phyloP scores from a whole-genome alignment of 306 rosid species.

The Lotus japonicus region DNA sequence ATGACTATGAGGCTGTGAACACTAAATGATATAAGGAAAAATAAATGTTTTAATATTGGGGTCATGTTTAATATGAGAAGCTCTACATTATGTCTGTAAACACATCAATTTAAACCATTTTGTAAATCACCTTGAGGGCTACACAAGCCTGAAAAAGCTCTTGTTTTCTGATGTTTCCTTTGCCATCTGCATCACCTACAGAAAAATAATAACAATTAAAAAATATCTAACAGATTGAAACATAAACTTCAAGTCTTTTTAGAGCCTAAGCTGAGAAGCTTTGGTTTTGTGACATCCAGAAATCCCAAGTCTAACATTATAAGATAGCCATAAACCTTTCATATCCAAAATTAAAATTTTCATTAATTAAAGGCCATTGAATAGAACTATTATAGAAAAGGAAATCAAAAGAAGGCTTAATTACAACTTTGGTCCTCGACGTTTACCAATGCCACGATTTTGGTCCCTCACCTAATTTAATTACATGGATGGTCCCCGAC shows the following conservation, averaged over 20 bases:
- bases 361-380: background rate
- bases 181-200: constrained; percentile 76
- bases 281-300: background rate
- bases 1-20: background rate
- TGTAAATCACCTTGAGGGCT: constrained; percentile 67
- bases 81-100: constrained; percentile 2
- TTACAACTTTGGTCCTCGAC: too few species aligned
- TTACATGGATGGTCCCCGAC: too few species aligned
- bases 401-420: background rate
- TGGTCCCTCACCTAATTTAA: too few species aligned
- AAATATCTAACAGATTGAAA: background rate
- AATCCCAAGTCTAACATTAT: background rate
- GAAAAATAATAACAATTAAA: constrained; percentile 3
- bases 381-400: background rate
- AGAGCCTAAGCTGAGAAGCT: constrained; percentile 9
- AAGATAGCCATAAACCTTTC: background rate
- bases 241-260: background rate
- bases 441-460: too few species aligned
- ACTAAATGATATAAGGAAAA: background rate
- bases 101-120: background rate
- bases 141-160: constrained; percentile 79
- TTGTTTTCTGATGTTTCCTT: constrained; percentile 63
- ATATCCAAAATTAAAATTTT: background rate
- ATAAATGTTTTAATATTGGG: background rate
- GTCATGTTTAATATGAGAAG: constrained; percentile 2